A percentile compares a stretch with the other conserved stretches of the same genome.
phyloP scores from a whole-genome alignment of 495 filamentous ascomycete genomes.

The Hypoxylon fragiforme region DNA sequence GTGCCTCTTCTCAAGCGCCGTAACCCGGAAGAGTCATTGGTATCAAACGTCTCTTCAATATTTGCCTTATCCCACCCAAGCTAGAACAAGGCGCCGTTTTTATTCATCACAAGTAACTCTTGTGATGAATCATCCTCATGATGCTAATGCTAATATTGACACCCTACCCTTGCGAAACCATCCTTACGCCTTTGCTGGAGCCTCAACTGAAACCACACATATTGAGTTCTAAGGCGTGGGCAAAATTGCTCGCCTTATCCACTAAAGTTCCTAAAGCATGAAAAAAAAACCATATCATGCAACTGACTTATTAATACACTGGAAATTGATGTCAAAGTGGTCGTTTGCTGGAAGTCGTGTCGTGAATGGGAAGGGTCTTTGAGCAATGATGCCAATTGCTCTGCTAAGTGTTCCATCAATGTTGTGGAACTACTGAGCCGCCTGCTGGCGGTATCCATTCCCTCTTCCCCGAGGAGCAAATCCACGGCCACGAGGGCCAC shows the following conservation, averaged over 20 bases:
- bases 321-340: constrained; percentile 19
- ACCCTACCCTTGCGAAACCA: constrained; percentile 25
- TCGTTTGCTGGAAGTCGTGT: neutral
- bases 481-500: constrained; percentile 57
- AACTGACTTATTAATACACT: constrained; percentile 36
- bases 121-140: constrained; percentile 24
- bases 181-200: constrained; percentile 36
- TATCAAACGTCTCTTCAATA: constrained; percentile 12
- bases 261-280: constrained; percentile 31
- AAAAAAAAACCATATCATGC: constrained; percentile 29
- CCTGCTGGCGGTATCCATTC: constrained; percentile 38
- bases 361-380: neutral
- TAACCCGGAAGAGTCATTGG: neutral
- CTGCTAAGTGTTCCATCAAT: neutral
- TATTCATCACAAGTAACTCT: constrained; percentile 18
- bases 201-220: constrained; percentile 33
- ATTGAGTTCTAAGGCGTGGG: constrained; percentile 26
- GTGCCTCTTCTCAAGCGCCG: neutral
- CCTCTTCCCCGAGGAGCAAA: constrained; percentile 49
- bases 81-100: neutral
- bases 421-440: constrained; percentile 33
- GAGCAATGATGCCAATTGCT: neutral
- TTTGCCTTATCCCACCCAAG: constrained; percentile 8
- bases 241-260: constrained; percentile 33
- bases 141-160: constrained; percentile 35